Percentiles rank a stretch among this genome's conserved stretches.
These are phyloP conservation scores for Hortiboletus campestris DNA, from an alignment of 768 basidiomycete species.

Conservation along the genomic window DNA sequence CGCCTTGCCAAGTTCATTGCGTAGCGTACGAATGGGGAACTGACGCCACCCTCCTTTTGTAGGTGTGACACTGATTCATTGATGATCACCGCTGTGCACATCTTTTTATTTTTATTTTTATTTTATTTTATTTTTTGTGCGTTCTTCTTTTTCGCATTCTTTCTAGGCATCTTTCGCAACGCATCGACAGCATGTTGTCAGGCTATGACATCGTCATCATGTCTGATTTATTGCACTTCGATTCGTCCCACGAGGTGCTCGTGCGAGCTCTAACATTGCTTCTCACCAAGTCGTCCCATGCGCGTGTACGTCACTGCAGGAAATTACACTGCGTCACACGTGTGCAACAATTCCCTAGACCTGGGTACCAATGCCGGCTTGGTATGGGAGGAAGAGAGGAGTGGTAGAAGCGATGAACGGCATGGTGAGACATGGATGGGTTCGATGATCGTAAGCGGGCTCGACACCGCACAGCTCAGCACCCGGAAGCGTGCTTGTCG, in stretches of 20 bases:
- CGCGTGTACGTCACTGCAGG: constrained; percentile 63
- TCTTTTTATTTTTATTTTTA: neutral
- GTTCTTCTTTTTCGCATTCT: neutral
- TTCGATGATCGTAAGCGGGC: constrained; percentile 41
- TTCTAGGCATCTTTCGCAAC: constrained; percentile 16
- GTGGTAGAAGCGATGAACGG: neutral
- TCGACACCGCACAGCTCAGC: constrained; percentile 46
- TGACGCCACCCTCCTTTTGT: constrained; percentile 48
- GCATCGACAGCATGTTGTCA: constrained; percentile 12
- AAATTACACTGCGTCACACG: constrained; percentile 52
- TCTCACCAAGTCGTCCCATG: constrained; percentile 39
- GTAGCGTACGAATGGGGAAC: constrained; percentile 66
- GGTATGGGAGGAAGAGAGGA: constrained; percentile 43
- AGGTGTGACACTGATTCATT: constrained; percentile 21
- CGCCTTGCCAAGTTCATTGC: constrained; percentile 43
- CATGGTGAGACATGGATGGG: constrained; percentile 47
- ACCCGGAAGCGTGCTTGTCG: constrained; percentile 57
- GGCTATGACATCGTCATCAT: constrained; percentile 62
- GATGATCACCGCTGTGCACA: neutral
- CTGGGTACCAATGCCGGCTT: constrained; percentile 42
- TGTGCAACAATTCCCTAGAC: constrained; percentile 54
- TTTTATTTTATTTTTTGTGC: too few relatives aligned
- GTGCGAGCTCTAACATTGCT: constrained; percentile 49
- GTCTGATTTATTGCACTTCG: constrained; percentile 73
- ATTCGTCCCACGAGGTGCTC: constrained; percentile 55